Evolutionary conservation across 2,329 filamentous ascomycete species (phyloP).

Genomic region (Fusarium transvaalense): DNA sequence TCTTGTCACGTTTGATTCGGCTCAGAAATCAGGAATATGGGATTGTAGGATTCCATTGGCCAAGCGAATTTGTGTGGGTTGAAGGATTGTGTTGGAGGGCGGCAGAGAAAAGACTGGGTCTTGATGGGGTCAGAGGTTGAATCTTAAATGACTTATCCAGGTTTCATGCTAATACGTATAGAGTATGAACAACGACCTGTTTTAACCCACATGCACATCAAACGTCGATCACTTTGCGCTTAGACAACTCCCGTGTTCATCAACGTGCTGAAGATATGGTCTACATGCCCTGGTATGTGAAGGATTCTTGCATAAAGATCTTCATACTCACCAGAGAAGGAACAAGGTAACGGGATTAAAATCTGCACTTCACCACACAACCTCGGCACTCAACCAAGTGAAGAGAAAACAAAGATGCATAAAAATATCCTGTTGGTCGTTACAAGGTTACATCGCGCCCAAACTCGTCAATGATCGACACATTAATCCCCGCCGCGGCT

Average conservation of each 20-base stretch:
- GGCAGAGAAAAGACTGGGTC: neutral
- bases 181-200: neutral
- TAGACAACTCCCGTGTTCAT: neutral
- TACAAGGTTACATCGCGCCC: constrained; percentile 5
- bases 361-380: neutral
- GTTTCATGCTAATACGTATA: neutral
- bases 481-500: neutral
- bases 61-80: neutral
- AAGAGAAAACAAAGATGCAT: neutral
- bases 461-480: constrained; percentile 3
- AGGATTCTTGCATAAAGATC: neutral
- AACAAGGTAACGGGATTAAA: constrained; percentile 4
- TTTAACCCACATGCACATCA: neutral
- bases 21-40: neutral
- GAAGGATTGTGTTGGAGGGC: neutral
- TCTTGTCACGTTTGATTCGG: neutral
- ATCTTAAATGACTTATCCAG: neutral
- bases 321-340: neutral
- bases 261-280: neutral
- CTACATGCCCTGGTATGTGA: neutral
- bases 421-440: neutral
- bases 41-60: neutral
- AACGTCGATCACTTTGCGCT: neutral
- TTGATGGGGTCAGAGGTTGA: no score
- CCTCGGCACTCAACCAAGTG: neutral